These are phyloP conservation scores for Ilex aquifolium DNA, from an alignment of 257 asterid species.

Conservation along the genomic window DNA sequence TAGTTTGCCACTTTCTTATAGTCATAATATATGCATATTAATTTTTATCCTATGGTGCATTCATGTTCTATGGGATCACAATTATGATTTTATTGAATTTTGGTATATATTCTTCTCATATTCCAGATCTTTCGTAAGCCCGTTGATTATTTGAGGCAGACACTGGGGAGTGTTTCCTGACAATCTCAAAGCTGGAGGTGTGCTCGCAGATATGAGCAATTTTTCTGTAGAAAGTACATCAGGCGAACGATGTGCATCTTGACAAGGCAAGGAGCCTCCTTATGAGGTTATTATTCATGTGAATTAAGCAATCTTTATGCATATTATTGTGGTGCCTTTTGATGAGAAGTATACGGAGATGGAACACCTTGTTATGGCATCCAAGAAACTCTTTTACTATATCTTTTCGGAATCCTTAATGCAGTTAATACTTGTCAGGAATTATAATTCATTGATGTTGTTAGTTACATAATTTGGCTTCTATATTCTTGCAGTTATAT, in stretches of 20 bases:
- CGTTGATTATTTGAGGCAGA: constrained; percentile 79
- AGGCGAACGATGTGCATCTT: constrained; percentile 60
- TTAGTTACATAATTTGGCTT: too few relatives aligned
- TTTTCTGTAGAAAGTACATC: constrained; percentile 49
- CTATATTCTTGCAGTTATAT: too few relatives aligned
- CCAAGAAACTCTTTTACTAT: too few relatives aligned
- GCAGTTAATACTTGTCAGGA: background rate
- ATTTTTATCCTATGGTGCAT: background rate
- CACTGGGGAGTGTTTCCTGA: constrained; percentile 73
- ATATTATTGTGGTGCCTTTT: background rate
- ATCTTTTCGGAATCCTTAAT: background rate
- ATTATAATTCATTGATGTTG: too few relatives aligned
- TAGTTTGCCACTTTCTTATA: background rate
- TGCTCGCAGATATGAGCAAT: constrained; percentile 50
- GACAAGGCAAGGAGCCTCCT: constrained; percentile 47
- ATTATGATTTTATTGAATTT: background rate
- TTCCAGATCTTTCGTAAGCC: constrained; percentile 87
- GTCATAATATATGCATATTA: background rate
- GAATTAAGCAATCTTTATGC: too few relatives aligned
- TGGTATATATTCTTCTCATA: constrained; percentile 46
- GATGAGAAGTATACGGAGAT: background rate
- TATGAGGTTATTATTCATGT: too few relatives aligned
- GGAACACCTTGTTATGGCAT: background rate
- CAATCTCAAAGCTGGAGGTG: constrained; percentile 51
- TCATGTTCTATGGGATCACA: background rate